Conservation (phyloP, 1,284 basidiomycete species). For the Gymnopus androsaceus region DNA sequence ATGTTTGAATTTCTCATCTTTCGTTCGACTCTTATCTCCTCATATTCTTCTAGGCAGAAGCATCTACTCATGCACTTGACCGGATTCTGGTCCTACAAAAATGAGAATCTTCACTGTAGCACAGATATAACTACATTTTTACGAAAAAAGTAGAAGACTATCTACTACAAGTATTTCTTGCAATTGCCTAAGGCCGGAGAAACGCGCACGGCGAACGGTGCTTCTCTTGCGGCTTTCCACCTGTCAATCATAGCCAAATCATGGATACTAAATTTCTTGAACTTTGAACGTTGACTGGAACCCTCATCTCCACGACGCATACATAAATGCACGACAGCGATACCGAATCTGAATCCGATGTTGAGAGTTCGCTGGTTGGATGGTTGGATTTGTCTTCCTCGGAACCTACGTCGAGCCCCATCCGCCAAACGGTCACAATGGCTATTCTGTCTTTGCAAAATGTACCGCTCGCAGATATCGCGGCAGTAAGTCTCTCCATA, state of each 20-base stretch:
- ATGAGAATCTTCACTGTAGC: constrained; percentile 56
- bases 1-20: constrained; percentile 24
- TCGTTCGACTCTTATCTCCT: constrained; percentile 17
- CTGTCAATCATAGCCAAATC: constrained; percentile 1
- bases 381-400: neutral
- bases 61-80: constrained; percentile 59
- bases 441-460: neutral
- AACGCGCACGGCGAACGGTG: neutral
- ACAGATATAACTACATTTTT: constrained; percentile 63
- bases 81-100: constrained; percentile 61
- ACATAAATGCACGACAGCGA: constrained; percentile 33
- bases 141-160: constrained; percentile 51
- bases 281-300: neutral
- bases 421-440: neutral
- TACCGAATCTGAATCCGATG: constrained; percentile 44
- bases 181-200: neutral
- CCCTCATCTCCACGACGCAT: constrained; percentile 10
- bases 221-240: constrained; percentile 4
- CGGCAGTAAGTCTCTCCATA: constrained; percentile 1
- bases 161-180: neutral
- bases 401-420: neutral
- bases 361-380: constrained; percentile 9
- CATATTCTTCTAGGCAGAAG: constrained; percentile 45
- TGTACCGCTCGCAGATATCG: neutral
- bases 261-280: neutral